Evolutionary conservation across 2,329 filamentous ascomycete genomes (phyloP).

Genomic region (Verticillium nubilum): DNA sequence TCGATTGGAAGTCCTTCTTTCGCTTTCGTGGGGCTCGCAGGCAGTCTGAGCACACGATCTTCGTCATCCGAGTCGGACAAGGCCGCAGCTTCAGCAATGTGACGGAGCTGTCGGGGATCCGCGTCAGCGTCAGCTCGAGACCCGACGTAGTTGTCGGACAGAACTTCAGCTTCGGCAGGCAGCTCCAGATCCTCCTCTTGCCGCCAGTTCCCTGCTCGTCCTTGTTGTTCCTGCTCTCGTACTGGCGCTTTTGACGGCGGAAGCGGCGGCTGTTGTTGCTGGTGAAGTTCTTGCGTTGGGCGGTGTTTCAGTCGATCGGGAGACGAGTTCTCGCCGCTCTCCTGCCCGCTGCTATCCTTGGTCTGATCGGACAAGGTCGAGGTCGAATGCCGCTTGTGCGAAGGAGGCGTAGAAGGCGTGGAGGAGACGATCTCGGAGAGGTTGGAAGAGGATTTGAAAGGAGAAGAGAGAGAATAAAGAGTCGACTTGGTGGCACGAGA

Average conservation of each 20-base stretch:
- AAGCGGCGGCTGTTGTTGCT: no score
- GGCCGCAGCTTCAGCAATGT: background rate
- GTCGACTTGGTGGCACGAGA: slow-evolving; percentile 30
- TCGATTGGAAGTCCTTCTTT: background rate
- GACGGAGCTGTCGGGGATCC: background rate
- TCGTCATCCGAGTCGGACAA: background rate
- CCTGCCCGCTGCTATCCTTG: slow-evolving; percentile 10
- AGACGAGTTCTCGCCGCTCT: slow-evolving; percentile 4
- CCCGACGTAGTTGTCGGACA: background rate
- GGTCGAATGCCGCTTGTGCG: slow-evolving; percentile 11
- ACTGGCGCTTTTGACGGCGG: background rate
- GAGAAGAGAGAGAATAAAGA: slow-evolving; percentile 24
- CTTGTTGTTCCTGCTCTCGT: slow-evolving; percentile 1
- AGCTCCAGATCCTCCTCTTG: background rate
- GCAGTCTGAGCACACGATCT: background rate
- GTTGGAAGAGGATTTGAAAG: slow-evolving; percentile 20
- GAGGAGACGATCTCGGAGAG: slow-evolving; percentile 3
- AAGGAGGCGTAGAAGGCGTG: background rate
- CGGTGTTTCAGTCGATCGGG: slow-evolving; percentile 2
- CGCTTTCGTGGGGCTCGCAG: background rate
- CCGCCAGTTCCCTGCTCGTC: background rate
- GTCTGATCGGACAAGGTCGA: slow-evolving; percentile 8
- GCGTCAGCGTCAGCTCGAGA: background rate
- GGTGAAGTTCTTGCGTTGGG: background rate
- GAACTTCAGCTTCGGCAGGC: background rate